Base-by-base conservation (phyloP, 441 rosid species). In the Hura crepitans region DNA sequence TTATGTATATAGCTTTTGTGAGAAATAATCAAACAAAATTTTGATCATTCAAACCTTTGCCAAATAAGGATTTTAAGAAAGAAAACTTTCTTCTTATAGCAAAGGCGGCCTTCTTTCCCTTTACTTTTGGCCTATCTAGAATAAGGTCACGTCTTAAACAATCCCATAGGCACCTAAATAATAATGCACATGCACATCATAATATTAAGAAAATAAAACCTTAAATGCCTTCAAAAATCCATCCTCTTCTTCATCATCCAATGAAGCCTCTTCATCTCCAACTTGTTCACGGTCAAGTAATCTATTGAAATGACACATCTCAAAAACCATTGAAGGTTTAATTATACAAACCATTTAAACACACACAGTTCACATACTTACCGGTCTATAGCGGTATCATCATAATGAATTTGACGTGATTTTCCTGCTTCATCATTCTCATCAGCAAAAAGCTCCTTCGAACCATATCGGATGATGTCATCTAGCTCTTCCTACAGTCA, bases 391-490 rank as follows among this genome's bases (percentile, higher is more conserved):
- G 99, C 98, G 59, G 96, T 81, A 79, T 85, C 98, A 80, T 96
- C 99, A 51, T 96, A 96, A 81, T 91, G 99, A 76, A 96, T 96
- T 84, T 93, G 96, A 43, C 99, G 96, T 22, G 96, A 93, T 83
- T 93, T 96, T 72, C 93, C 90, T 46, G 90, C 87, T 80, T 93
- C 98, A 64, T 93, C 99, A 72, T 87, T 88, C 81, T 96, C 98
- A 73, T 91, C 96, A 63, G 94, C 93, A 86, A 96, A 96, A 61
- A 96, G 86, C 81, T 96, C 99, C 82, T 89, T 93, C 53, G 99
- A 96, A 70, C 99, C 99, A 79, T 93, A 93, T 75, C 98, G 87
- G 76, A 96, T 87, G 72, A 93, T 96, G 84, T 96, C 99, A 85
- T 96, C 99, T 68, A 96, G 80, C 83, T 96, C 98, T 85, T 96